A percentile compares a stretch with the other conserved stretches of the same genome.
phyloP scores from a whole-genome alignment of 495 filamentous ascomycete genomes.

The Xylaria scruposa region DNA sequence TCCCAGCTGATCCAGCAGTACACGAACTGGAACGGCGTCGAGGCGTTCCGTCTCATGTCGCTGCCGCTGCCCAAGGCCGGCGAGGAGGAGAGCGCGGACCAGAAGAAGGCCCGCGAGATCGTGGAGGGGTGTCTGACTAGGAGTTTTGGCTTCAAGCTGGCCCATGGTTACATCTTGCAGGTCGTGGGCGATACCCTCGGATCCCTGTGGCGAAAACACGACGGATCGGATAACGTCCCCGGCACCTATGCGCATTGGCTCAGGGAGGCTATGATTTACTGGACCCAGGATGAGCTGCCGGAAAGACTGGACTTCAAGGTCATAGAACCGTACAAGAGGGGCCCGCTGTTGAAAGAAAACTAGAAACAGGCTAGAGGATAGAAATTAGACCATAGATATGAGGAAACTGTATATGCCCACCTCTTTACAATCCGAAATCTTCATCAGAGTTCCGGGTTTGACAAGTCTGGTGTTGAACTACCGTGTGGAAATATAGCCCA shows the following conservation, averaged over 20 bases:
- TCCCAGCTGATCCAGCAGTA: constrained; percentile 60
- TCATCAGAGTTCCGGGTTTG: neutral
- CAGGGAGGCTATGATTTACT: constrained; percentile 49
- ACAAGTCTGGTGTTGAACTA: neutral
- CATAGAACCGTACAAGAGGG: constrained; percentile 48
- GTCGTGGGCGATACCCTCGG: constrained; percentile 53
- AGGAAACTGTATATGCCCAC: neutral
- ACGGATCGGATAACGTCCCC: constrained; percentile 50
- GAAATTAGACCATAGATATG: constrained; percentile 13
- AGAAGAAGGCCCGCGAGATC: constrained; percentile 56
- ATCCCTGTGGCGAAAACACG: constrained; percentile 55
- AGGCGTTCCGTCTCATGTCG: constrained; percentile 59
- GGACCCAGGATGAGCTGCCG: constrained; percentile 48
- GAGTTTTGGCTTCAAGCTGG: constrained; percentile 61
- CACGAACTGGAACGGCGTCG: constrained; percentile 56
- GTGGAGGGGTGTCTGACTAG: constrained; percentile 55
- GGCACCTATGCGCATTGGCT: constrained; percentile 58
- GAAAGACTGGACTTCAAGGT: constrained; percentile 41
- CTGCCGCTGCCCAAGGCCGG: constrained; percentile 52
- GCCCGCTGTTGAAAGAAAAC: constrained; percentile 43
- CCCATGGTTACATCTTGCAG: constrained; percentile 57
- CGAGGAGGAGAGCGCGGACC: constrained; percentile 55
- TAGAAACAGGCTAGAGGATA: constrained; percentile 28
- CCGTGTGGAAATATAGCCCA: neutral
- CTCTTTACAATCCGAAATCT: neutral